These are phyloP conservation scores for Fusarium aywerte DNA, from an alignment of 2,329 filamentous ascomycete genomes.

Conservation along the genomic window DNA sequence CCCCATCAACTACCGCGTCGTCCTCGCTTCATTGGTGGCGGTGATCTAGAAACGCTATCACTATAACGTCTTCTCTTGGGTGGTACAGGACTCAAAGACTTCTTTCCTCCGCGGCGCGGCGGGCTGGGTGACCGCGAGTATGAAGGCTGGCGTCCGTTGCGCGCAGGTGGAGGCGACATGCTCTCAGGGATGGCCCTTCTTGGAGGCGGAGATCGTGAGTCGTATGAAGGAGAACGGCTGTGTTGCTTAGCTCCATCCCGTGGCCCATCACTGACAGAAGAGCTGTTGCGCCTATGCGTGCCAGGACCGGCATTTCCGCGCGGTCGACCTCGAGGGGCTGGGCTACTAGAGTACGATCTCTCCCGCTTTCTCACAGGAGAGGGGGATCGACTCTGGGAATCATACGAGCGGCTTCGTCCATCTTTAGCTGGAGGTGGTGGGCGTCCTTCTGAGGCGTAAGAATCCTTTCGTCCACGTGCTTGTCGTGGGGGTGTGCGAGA, in stretches of 20 bases:
- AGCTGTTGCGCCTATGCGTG: constrained; percentile 48
- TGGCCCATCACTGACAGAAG: constrained; percentile 48
- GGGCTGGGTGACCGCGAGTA: constrained; percentile 43
- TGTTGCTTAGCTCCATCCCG: constrained; percentile 40
- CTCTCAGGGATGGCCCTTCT: constrained; percentile 36
- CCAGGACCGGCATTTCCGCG: constrained; percentile 31
- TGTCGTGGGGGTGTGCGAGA: constrained; percentile 46
- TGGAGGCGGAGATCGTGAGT: constrained; percentile 47
- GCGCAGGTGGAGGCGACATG: constrained; percentile 33
- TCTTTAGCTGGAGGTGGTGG: constrained; percentile 37
- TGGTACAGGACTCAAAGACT: constrained; percentile 44
- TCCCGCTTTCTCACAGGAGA: constrained; percentile 39
- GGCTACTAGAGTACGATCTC: constrained; percentile 37
- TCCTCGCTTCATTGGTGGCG: constrained; percentile 49
- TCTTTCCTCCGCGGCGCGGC: constrained; percentile 29
- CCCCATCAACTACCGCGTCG: constrained; percentile 43
- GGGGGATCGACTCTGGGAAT: constrained; percentile 40
- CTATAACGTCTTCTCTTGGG: constrained; percentile 49
- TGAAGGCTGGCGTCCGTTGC: constrained; percentile 41
- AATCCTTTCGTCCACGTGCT: too few species aligned
- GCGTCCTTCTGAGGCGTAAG: too few species aligned
- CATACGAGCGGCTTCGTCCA: constrained; percentile 40
- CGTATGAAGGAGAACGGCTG: constrained; percentile 49
- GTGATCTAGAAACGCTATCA: constrained; percentile 48
- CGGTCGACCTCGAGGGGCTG: constrained; percentile 40